Percentiles rank a stretch among this genome's conserved stretches.
phyloP scores from a whole-genome alignment of 805 yeast species.

The Suhomyces pyralidae region DNA sequence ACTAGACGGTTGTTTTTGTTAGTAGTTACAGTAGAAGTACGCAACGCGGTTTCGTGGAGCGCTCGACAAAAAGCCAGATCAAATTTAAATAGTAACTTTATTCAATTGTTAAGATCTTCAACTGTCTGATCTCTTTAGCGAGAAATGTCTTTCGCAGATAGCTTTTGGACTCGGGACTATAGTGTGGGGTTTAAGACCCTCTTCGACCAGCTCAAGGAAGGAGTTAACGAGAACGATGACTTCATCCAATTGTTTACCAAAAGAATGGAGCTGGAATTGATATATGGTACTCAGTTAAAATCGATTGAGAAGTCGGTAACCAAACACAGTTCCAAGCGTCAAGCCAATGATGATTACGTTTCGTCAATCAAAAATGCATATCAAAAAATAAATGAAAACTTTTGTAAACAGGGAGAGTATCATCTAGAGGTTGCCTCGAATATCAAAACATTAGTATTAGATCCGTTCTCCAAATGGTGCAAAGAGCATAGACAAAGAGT shows the following conservation, averaged over 20 bases:
- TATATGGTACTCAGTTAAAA: constrained; percentile 57
- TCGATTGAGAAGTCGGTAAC: constrained; percentile 38
- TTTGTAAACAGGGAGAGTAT: constrained; percentile 54
- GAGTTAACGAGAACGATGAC: constrained; percentile 68
- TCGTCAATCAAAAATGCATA: constrained; percentile 63
- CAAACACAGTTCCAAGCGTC: constrained; percentile 41
- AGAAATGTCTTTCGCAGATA: constrained; percentile 61
- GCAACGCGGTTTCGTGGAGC: not conserved
- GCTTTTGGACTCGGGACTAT: constrained; percentile 74
- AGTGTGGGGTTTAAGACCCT: constrained; percentile 49
- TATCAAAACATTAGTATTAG: constrained; percentile 57
- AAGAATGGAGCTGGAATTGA: constrained; percentile 68
- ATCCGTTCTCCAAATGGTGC: constrained; percentile 75
- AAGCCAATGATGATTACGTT: constrained; percentile 52
- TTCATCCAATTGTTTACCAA: constrained; percentile 61
- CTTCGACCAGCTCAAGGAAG: constrained; percentile 54
- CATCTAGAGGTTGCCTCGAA: constrained; percentile 62
- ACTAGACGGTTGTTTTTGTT: not conserved
- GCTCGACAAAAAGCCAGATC: not conserved
- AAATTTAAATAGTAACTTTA: not conserved
- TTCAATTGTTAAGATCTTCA: not conserved
- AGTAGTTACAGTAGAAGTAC: not conserved
- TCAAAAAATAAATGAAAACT: constrained; percentile 52
- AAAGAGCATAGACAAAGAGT: constrained; percentile 67
- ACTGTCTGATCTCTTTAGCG: not conserved